A percentile compares a stretch with the other conserved stretches of the same genome.
Conservation (phyloP, 192 early-diverging fungal species). For the Podila epigama region DNA sequence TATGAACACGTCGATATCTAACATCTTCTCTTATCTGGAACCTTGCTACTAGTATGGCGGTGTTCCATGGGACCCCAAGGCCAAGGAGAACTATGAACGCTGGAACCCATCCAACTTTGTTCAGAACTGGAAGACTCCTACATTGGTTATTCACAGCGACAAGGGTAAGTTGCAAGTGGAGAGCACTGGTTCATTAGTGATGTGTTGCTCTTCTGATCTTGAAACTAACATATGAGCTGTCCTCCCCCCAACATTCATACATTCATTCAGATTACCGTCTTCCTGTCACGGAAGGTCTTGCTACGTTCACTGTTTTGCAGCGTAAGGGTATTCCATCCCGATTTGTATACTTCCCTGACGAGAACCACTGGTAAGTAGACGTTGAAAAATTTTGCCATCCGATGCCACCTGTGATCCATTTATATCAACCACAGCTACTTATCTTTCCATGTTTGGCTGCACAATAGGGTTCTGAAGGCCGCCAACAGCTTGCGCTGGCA, state of each 20-base stretch:
- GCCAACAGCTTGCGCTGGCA: conserved; percentile 81
- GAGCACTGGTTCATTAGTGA: too few species aligned
- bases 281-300: conserved; percentile 71
- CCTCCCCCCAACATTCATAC: neutral
- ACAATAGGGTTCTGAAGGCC: conserved; percentile 72
- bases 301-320: conserved; percentile 79
- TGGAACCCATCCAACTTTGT: conserved; percentile 76
- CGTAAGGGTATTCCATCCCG: conserved; percentile 72
- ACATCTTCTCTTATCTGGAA: neutral
- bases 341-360: conserved; percentile 80
- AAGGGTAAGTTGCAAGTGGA: conserved; percentile 21
- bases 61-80: conserved; percentile 62
- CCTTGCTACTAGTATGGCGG: conserved; percentile 62
- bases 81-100: conserved; percentile 60
- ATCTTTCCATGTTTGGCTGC: neutral
- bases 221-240: too few species aligned
- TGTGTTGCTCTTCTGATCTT: too few species aligned
- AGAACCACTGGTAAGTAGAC: conserved; percentile 58
- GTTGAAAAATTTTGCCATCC: neutral
- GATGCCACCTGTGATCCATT: neutral
- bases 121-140: conserved; percentile 78
- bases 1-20: too few species aligned
- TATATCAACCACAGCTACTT: neutral
- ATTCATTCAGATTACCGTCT: conserved; percentile 69
- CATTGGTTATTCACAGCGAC: conserved; percentile 79